Evolutionary conservation across 2,329 filamentous ascomycete genomes (phyloP).

Genomic region (Aureobasidium sp.): DNA sequence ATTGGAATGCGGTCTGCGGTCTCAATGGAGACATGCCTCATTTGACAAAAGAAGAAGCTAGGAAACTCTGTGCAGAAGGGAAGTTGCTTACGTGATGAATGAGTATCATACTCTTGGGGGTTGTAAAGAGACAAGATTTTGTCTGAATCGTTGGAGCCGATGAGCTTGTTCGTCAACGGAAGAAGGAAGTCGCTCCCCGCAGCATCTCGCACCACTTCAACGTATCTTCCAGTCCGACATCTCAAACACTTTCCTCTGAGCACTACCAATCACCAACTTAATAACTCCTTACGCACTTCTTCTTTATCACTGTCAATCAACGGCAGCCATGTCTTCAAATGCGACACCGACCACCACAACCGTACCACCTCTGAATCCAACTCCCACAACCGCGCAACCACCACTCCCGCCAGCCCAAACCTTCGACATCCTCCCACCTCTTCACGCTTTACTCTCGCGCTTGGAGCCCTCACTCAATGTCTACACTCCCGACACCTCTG

Average conservation of each 20-base stretch:
- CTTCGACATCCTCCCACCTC: constrained; percentile 78
- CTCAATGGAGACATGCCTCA: not conserved
- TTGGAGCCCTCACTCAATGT: constrained; percentile 36
- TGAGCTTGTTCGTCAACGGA: too few species aligned
- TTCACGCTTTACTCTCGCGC: constrained; percentile 69
- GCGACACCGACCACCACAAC: constrained; percentile 21
- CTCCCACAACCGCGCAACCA: constrained; percentile 42
- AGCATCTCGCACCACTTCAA: not conserved
- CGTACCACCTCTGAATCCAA: constrained; percentile 10
- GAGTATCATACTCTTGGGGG: too few species aligned
- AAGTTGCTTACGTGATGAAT: not conserved
- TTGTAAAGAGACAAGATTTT: too few species aligned
- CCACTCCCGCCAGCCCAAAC: constrained; percentile 68
- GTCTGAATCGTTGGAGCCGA: too few species aligned
- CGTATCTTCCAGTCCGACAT: not conserved
- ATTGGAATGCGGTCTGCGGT: not conserved
- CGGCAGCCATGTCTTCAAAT: constrained; percentile 1
- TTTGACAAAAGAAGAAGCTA: not conserved
- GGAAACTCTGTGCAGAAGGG: not conserved
- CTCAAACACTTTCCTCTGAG: not conserved
- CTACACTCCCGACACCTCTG: constrained; percentile 14
- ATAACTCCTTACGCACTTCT: not conserved
- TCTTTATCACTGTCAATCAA: not conserved
- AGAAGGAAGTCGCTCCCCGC: not conserved
- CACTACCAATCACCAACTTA: not conserved